Evolutionary conservation across 179 eudicot genomes (phyloP).

Genomic region (Actinidia chinensis): DNA sequence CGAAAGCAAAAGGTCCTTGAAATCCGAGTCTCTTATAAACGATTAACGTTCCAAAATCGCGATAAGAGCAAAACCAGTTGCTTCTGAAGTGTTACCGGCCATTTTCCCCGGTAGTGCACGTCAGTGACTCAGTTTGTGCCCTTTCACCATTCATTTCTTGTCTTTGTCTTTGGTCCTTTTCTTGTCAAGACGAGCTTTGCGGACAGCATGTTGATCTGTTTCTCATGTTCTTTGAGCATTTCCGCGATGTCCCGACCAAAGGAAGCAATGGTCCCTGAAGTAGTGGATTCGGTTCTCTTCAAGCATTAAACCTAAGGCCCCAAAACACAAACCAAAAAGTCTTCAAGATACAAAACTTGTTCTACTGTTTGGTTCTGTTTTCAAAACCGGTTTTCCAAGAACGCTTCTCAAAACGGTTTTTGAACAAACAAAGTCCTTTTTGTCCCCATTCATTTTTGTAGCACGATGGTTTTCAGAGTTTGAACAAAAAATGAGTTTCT

Average conservation of each 20-base stretch:
- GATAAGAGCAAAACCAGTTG: neutral
- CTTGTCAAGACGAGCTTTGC: conserved; percentile 57
- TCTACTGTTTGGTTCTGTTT: too few relatives aligned
- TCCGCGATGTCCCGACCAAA: conserved; percentile 53
- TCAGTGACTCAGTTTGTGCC: conserved; percentile 53
- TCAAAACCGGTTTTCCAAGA: too few relatives aligned
- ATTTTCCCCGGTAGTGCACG: conserved; percentile 31
- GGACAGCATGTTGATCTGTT: conserved; percentile 62
- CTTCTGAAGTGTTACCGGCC: conserved; percentile 13
- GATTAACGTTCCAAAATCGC: neutral
- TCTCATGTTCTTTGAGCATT: conserved; percentile 70
- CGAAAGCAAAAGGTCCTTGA: neutral
- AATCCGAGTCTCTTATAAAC: neutral
- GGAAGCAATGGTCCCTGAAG: conserved; percentile 64
- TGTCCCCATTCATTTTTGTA: too few relatives aligned
- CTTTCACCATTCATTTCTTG: conserved; percentile 34
- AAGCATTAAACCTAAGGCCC: conserved; percentile 33
- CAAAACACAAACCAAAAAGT: too few relatives aligned
- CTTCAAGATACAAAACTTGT: too few relatives aligned
- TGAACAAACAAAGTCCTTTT: too few relatives aligned
- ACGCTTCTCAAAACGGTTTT: too few relatives aligned
- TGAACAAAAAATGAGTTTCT: too few relatives aligned
- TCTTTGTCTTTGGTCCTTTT: conserved; percentile 41
- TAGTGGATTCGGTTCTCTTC: conserved; percentile 48
- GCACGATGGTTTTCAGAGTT: too few relatives aligned